Conservation (phyloP, 108 stramenopile species). For the Nitzschia putrida region DNA sequence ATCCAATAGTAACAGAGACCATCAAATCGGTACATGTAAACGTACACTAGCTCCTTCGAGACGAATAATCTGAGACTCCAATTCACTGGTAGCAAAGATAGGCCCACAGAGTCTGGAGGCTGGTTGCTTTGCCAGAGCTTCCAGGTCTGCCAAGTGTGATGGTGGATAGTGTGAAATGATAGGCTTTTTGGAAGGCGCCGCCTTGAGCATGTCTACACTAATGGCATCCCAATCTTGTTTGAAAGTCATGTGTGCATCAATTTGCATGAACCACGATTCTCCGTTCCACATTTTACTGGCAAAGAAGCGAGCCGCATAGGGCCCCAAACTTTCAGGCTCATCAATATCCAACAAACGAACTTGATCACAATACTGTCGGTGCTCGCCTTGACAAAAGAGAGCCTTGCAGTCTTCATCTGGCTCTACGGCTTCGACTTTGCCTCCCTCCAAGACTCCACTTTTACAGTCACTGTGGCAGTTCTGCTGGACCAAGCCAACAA, state of each 20-base stretch:
- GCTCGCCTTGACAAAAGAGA: constrained; percentile 71
- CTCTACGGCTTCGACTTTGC: constrained; percentile 57
- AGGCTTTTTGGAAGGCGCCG: constrained; percentile 78
- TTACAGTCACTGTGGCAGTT: constrained; percentile 89
- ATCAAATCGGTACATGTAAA: not conserved
- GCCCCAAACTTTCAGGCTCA: constrained; percentile 91
- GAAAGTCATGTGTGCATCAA: constrained; percentile 90
- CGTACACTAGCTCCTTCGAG: constrained; percentile 65
- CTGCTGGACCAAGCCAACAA: constrained; percentile 92
- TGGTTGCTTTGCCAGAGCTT: constrained; percentile 42
- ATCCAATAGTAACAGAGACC: not conserved
- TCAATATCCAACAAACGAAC: constrained; percentile 83
- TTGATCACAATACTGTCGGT: constrained; percentile 65
- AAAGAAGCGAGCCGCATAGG: constrained; percentile 93
- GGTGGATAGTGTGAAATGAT: constrained; percentile 92
- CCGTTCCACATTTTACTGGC: constrained; percentile 92
- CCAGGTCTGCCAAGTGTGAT: constrained; percentile 56
- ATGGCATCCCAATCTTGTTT: constrained; percentile 84
- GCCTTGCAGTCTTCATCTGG: constrained; percentile 76
- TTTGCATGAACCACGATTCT: constrained; percentile 96
- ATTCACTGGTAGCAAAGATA: constrained; percentile 76
- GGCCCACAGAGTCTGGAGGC: constrained; percentile 81
- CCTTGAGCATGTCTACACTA: constrained; percentile 76
- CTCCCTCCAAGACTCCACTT: constrained; percentile 64
- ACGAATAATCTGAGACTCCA: constrained; percentile 90